These are phyloP conservation scores for Emergomyces pasteurianus DNA, from an alignment of 2,329 filamentous ascomycete genomes.

Conservation along the genomic window DNA sequence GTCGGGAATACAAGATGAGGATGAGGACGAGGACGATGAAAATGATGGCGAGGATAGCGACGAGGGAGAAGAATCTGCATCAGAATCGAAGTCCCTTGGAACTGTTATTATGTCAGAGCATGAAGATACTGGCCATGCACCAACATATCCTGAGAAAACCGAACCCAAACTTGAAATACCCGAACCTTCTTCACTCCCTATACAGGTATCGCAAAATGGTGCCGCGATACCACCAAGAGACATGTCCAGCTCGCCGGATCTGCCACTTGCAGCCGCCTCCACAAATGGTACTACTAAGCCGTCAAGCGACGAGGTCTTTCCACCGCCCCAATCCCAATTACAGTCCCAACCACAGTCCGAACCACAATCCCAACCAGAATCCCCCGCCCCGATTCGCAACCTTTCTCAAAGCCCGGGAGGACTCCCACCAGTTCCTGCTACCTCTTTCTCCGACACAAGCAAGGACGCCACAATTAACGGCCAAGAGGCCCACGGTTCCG, in stretches of 20 bases:
- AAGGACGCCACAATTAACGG: neutral
- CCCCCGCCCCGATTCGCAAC: neutral
- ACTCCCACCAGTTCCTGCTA: neutral
- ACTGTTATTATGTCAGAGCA: slow-evolving; percentile 18
- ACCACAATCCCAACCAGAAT: neutral
- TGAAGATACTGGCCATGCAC: slow-evolving; percentile 18
- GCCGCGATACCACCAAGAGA: slow-evolving; percentile 4
- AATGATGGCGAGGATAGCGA: slow-evolving; percentile 40
- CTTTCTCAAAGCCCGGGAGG: neutral
- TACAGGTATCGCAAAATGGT: neutral
- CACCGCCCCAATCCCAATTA: neutral
- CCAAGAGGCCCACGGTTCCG: neutral
- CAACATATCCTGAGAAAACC: slow-evolving; percentile 9
- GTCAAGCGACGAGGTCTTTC: neutral
- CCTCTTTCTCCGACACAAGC: neutral
- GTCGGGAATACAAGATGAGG: slow-evolving; percentile 29
- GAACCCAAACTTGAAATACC: neutral
- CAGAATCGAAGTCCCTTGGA: slow-evolving; percentile 35
- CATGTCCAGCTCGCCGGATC: slow-evolving; percentile 8
- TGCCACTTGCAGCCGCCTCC: slow-evolving; percentile 6
- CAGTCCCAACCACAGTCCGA: neutral
- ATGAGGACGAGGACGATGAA: slow-evolving; percentile 35
- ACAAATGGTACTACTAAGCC: neutral
- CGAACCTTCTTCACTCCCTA: slow-evolving; percentile 1
- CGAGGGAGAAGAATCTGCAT: slow-evolving; percentile 40